phyloP scores from a whole-genome alignment of 495 filamentous ascomycete species.

The Parathielavia hyrcaniae region DNA sequence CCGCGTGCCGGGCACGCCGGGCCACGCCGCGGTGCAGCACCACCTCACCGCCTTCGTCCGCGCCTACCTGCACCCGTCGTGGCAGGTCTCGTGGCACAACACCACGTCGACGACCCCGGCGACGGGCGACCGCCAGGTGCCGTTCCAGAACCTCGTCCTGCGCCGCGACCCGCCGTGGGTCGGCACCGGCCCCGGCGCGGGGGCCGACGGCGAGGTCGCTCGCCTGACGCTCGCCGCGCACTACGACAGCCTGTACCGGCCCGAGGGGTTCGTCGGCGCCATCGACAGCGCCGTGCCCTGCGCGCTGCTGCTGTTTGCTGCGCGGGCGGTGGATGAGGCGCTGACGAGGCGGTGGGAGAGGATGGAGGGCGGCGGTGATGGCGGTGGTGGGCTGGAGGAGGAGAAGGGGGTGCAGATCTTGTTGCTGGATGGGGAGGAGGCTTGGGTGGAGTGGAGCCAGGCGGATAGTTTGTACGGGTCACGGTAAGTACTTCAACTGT shows the following conservation, averaged over 20 bases:
- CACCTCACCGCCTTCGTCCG: slow-evolving; percentile 82
- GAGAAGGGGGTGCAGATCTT: slow-evolving; percentile 83
- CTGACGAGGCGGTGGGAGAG: slow-evolving; percentile 73
- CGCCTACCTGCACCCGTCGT: slow-evolving; percentile 58
- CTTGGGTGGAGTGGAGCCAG: slow-evolving; percentile 70
- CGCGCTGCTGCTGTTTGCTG: slow-evolving; percentile 83
- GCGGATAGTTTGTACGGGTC: slow-evolving; percentile 84
- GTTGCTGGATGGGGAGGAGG: slow-evolving; percentile 91
- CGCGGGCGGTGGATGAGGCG: slow-evolving; percentile 69
- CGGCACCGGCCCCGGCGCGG: slow-evolving; percentile 5
- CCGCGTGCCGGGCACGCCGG: slow-evolving; percentile 79
- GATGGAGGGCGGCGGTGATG: slow-evolving; percentile 46
- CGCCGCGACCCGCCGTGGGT: slow-evolving; percentile 87
- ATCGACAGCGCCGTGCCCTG: slow-evolving; percentile 91
- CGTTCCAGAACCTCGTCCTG: slow-evolving; percentile 81
- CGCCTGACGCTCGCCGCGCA: slow-evolving; percentile 85
- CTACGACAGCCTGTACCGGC: slow-evolving; percentile 80
- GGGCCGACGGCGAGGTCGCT: slow-evolving; percentile 65
- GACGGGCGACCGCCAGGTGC: slow-evolving; percentile 59
- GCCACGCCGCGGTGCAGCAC: slow-evolving; percentile 51
- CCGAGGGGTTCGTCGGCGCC: slow-evolving; percentile 86
- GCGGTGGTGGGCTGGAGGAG: slow-evolving; percentile 44
- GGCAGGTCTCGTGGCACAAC: slow-evolving; percentile 79
- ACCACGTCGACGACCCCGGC: slow-evolving; percentile 74
- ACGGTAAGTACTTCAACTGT: slow-evolving; percentile 47